These are phyloP conservation scores for Entophlyctis luteolus DNA, from an alignment of 192 early-diverging fungal genomes.

Conservation along the genomic window DNA sequence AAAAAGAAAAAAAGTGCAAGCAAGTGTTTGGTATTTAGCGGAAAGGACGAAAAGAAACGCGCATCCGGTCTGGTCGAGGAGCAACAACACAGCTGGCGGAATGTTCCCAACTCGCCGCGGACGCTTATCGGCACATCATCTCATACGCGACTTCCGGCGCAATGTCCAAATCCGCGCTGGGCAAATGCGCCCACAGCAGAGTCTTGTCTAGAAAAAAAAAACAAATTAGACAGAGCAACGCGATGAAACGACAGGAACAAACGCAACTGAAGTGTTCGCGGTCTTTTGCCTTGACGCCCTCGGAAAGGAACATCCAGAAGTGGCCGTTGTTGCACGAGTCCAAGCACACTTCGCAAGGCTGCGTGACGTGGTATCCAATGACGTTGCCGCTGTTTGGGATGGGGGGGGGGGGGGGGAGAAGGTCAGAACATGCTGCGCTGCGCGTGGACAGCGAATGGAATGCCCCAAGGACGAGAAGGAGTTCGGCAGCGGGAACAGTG, in stretches of 20 bases:
- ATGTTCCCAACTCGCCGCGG: too few species aligned
- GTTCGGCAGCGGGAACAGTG: not conserved
- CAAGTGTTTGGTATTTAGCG: not conserved
- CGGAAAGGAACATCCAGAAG: slow-evolving; percentile 83
- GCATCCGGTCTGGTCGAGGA: too few species aligned
- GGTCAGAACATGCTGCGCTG: not conserved
- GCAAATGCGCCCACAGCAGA: slow-evolving; percentile 29
- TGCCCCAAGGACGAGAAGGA: not conserved
- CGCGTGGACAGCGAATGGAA: not conserved
- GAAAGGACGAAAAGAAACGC: not conserved
- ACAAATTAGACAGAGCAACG: not conserved
- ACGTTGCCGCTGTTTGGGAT: slow-evolving; percentile 51
- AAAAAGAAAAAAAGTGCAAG: too few species aligned
- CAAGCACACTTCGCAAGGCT: slow-evolving; percentile 78
- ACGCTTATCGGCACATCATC: slow-evolving; percentile 13
- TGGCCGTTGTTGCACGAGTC: slow-evolving; percentile 94
- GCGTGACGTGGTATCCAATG: slow-evolving; percentile 78
- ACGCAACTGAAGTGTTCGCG: slow-evolving; percentile 11
- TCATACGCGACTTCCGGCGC: slow-evolving; percentile 8
- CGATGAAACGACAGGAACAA: not conserved
- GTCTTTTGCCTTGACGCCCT: slow-evolving; percentile 28
- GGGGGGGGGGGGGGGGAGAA: not conserved
- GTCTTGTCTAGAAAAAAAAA: slow-evolving; percentile 12
- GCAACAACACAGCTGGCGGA: too few species aligned
- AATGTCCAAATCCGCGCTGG: slow-evolving; percentile 19